Base-by-base conservation (phyloP, 2,329 filamentous ascomycete genomes). In the Whalleya microplaca region DNA sequence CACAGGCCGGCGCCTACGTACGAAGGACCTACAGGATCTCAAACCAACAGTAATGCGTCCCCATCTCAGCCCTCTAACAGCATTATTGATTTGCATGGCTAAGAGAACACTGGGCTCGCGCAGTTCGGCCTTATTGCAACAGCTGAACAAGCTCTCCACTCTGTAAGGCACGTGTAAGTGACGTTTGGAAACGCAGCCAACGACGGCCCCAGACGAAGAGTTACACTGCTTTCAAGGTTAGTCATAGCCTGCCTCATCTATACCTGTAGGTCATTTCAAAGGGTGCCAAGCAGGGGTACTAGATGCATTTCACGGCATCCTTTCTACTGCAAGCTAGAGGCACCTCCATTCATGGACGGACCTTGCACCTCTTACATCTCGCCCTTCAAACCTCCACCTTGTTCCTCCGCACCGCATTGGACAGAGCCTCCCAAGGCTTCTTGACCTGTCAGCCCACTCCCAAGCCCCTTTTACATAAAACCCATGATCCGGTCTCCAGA, bases 331-430 rank as follows among this genome's bases (percentile, higher is more conserved):
- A 5, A 12, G 27, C 27, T 12, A 29, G 27, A 12, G 27, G 27
- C 5, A 29, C 5, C 27, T 6, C n/a, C 27, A 29, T 37, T 27
- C 21, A 18, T 37, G 21, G 8, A 48, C 42, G 19, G 32, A 10
- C 41, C 21, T 55, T 53, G 41, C 51, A 44, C 51, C 59, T 60
- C 54, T 62, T 62, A 58, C 44, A 60, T 53, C 51, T 51, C 45
- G 23, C 6, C 41, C 41, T 44, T 59, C 41, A 3, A 51, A 18
- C 59, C 57, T 47, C 46, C 51, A 37, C 51, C 53, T 46, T 41
- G 37, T 23, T 51, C 48, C 23, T 19, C 41, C 21, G n/a, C 51
- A 55, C 48, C 47, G 32, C 46, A 60, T 62, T 62, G 54, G 59
- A 57, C 51, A 32, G 32, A 18, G 41, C 41, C 50, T 48, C 21